Conservation (phyloP, 2,329 filamentous ascomycete genomes). For the Passalora sequoiae region DNA sequence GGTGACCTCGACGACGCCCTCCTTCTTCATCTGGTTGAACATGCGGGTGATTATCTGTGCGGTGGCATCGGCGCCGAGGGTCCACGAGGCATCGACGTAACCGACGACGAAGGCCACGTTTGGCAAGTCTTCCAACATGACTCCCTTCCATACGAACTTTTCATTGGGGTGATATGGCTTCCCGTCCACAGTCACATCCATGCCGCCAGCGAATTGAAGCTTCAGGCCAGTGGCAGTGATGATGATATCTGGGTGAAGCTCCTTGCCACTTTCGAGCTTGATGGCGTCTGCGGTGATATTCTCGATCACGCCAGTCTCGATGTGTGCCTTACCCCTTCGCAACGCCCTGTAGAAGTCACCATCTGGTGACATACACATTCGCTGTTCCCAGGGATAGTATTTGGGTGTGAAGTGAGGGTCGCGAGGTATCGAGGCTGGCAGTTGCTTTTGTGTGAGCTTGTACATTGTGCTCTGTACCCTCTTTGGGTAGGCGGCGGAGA, state of each 20-base stretch:
- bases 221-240: constrained; percentile 61
- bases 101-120: constrained; percentile 57
- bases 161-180: constrained; percentile 40
- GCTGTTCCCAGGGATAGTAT: constrained; percentile 61
- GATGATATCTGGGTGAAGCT: constrained; percentile 56
- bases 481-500: constrained; percentile 33
- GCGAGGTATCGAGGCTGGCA: constrained; percentile 43
- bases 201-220: constrained; percentile 50
- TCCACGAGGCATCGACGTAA: constrained; percentile 59
- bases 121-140: constrained; percentile 59
- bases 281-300: constrained; percentile 48
- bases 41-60: constrained; percentile 48
- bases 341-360: constrained; percentile 55
- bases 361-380: constrained; percentile 64
- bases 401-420: constrained; percentile 42
- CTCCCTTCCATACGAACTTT: constrained; percentile 56
- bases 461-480: constrained; percentile 35
- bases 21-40: constrained; percentile 47
- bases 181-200: constrained; percentile 49
- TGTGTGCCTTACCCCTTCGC: constrained; percentile 46
- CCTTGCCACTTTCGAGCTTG: constrained; percentile 38
- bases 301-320: constrained; percentile 54
- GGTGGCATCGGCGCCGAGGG: constrained; percentile 51
- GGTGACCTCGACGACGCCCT: constrained; percentile 40
- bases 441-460: constrained; percentile 40